Percentiles rank a stretch among this genome's conserved stretches.
These are phyloP conservation scores for Penicillium steckii DNA, from an alignment of 495 filamentous ascomycete genomes.

Conservation along the genomic window DNA sequence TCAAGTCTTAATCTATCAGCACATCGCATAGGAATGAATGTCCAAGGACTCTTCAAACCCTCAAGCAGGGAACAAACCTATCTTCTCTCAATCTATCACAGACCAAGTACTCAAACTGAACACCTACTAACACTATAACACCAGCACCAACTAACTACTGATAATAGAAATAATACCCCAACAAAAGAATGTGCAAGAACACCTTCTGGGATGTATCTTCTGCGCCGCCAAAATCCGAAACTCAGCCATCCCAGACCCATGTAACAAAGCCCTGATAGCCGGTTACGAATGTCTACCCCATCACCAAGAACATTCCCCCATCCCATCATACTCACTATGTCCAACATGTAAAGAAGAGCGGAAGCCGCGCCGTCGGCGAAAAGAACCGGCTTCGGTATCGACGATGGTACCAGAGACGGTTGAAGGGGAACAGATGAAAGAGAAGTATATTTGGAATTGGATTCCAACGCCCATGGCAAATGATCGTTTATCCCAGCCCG, in stretches of 20 bases:
- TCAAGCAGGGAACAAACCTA: no score
- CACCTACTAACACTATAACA: no score
- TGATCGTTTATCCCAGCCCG: no score
- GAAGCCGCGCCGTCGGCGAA: background rate
- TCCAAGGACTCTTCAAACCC: no score
- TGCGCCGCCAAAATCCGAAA: conserved; percentile 20
- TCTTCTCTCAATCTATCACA: no score
- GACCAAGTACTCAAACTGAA: no score
- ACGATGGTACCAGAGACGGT: background rate
- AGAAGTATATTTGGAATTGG: background rate
- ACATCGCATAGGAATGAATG: no score
- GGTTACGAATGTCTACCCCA: conserved; percentile 21
- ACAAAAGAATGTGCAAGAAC: conserved; percentile 29
- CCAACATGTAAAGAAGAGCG: conserved; percentile 9
- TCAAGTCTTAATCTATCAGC: background rate
- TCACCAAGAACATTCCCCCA: background rate
- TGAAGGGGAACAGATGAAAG: background rate
- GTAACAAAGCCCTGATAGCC: conserved; percentile 13
- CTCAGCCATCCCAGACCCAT: conserved; percentile 12
- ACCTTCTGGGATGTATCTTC: conserved; percentile 30
- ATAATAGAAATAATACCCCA: background rate
- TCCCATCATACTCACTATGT: conserved; percentile 9
- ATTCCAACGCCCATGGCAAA: background rate
- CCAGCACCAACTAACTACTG: no score
- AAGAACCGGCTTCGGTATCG: no score